Evolutionary conservation across 768 basidiomycete genomes (phyloP).

Genomic region (Ephemerocybe angulata): DNA sequence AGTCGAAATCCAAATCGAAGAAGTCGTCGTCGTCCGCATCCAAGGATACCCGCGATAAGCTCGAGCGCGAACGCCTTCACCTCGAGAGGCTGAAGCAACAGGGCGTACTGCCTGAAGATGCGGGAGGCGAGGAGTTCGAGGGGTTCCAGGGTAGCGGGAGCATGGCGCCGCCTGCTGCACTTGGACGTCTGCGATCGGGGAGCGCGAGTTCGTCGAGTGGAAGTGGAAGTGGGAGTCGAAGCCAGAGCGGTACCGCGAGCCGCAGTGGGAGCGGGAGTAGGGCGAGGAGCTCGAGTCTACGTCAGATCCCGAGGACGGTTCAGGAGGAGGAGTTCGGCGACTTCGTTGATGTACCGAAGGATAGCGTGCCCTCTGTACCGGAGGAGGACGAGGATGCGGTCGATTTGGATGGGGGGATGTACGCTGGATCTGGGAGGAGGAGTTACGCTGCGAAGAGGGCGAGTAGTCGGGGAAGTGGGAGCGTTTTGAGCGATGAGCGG

Average conservation of each 20-base stretch:
- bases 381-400: neutral
- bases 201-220: no score
- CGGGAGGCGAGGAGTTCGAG: slow-evolving; percentile 48
- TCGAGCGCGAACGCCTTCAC: slow-evolving; percentile 21
- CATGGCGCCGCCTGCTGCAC: neutral
- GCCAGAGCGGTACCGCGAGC: slow-evolving; percentile 9
- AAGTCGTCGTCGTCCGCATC: no score
- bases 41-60: slow-evolving; percentile 37
- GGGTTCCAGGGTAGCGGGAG: slow-evolving; percentile 59
- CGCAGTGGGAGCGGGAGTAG: neutral
- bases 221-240: no score
- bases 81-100: slow-evolving; percentile 12
- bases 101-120: slow-evolving; percentile 24
- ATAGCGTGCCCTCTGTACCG: neutral
- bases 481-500: neutral
- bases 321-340: neutral
- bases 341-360: neutral
- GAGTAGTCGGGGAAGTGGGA: neutral
- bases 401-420: slow-evolving; percentile 3
- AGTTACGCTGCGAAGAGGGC: neutral
- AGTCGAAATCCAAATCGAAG: no score
- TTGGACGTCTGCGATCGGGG: neutral
- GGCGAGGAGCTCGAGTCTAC: no score
- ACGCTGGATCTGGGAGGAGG: neutral
- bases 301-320: no score